Conservation (phyloP, 306 rosid genomes). For the Luffa acutangula region DNA sequence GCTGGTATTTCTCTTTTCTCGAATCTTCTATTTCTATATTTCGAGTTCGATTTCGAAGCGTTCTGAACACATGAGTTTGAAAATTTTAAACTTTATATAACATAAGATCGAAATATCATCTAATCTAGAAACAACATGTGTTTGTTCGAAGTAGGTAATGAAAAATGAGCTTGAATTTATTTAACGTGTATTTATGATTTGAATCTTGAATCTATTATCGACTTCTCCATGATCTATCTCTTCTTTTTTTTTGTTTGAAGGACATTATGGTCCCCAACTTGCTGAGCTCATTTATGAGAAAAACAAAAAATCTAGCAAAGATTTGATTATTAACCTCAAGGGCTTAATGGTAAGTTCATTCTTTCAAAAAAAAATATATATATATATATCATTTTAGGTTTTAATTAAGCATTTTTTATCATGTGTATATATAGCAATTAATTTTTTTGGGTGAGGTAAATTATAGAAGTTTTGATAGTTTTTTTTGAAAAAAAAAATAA, state of each 20-base stretch:
- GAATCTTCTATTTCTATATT: not conserved
- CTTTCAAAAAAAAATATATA: not conserved
- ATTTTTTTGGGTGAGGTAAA: too few species aligned
- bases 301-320: constrained; percentile 22
- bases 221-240: not conserved
- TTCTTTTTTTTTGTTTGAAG: constrained; percentile 13
- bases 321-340: constrained; percentile 43
- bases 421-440: too few species aligned
- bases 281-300: constrained; percentile 51
- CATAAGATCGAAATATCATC: too few species aligned
- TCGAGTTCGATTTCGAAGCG: not conserved
- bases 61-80: not conserved
- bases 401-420: not conserved
- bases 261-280: constrained; percentile 74
- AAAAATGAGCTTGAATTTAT: not conserved
- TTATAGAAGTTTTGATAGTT: too few species aligned
- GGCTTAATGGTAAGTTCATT: constrained; percentile 45
- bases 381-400: not conserved
- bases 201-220: not conserved
- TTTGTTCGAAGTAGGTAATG: too few species aligned
- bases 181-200: too few species aligned
- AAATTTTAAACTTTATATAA: too few species aligned
- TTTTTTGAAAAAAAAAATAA: too few species aligned
- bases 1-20: constrained; percentile 23
- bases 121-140: too few species aligned